A percentile compares a stretch with the other conserved stretches of the same genome.
Evolutionary conservation across 2,329 filamentous ascomycete genomes (phyloP).

Genomic region (Pseudocercospora vitis): DNA sequence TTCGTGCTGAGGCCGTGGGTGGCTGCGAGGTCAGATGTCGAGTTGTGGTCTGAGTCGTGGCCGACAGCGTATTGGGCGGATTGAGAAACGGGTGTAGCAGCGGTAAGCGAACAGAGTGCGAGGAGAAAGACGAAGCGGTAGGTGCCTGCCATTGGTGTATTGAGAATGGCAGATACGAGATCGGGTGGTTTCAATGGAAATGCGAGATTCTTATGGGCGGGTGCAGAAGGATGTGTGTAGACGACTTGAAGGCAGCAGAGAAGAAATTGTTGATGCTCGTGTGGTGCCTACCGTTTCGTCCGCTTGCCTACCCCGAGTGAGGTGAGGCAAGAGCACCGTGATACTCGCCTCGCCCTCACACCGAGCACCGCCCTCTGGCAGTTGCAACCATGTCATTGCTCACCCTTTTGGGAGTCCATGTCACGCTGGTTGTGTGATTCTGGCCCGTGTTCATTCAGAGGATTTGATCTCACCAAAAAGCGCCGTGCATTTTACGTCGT

Average conservation of each 20-base stretch:
- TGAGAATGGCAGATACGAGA: not conserved
- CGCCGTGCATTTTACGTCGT: no score
- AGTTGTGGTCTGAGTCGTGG: not conserved
- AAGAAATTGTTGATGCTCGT: not conserved
- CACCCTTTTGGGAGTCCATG: no score
- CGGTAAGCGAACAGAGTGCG: not conserved
- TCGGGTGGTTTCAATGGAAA: not conserved
- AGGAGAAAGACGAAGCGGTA: not conserved
- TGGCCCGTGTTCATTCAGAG: no score
- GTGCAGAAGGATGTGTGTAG: not conserved
- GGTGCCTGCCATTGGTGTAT: not conserved
- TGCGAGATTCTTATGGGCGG: not conserved
- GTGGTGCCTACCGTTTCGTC: not conserved
- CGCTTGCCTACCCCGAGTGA: no score
- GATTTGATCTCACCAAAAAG: no score
- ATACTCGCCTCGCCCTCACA: no score
- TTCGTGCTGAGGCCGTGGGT: not conserved
- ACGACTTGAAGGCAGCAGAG: not conserved
- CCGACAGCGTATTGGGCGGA: not conserved
- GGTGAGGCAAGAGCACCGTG: no score
- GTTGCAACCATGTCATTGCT: no score
- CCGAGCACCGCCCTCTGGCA: no score
- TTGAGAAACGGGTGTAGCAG: slow-evolving; percentile 3
- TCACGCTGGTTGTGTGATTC: no score
- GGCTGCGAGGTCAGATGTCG: not conserved